Conservation (phyloP, 2,329 filamentous ascomycete species). For the Graphilbum ipis-grandicollis region DNA sequence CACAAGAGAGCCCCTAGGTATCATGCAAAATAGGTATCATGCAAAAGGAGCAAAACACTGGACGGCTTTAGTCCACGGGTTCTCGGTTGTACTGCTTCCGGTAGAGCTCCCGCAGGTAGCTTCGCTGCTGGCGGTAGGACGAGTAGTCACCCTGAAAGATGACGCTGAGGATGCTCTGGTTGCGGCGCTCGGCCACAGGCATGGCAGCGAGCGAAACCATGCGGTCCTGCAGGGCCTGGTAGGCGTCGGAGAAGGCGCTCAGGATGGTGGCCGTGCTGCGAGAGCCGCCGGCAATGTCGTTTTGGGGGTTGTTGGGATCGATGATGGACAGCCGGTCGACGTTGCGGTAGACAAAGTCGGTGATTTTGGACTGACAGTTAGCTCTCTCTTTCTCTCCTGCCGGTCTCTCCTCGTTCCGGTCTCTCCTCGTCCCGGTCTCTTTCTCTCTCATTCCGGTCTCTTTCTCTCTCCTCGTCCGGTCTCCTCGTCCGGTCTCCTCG, state of each 20-base stretch:
- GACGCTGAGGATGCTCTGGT: constrained; percentile 47
- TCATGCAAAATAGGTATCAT: no score
- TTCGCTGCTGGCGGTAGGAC: constrained; percentile 52
- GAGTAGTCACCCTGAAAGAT: constrained; percentile 67
- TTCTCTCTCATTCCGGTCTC: no score
- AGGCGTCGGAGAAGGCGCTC: constrained; percentile 50
- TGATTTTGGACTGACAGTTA: constrained; percentile 23
- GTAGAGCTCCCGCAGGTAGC: constrained; percentile 38
- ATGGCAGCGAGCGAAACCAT: constrained; percentile 32
- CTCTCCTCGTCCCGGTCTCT: no score
- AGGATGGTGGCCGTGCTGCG: constrained; percentile 51
- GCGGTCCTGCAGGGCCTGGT: constrained; percentile 34
- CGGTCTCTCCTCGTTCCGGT: no score
- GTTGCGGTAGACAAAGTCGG: constrained; percentile 36
- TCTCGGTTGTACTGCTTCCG: constrained; percentile 17
- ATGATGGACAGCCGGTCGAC: constrained; percentile 64
- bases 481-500: no score
- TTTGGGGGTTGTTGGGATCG: constrained; percentile 69
- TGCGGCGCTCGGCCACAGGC: constrained; percentile 11
- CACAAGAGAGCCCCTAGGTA: no score
- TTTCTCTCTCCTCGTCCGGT: no score
- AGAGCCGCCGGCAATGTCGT: constrained; percentile 85
- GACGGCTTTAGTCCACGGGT: neutral
- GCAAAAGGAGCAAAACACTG: no score
- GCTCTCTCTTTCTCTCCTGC: no score